phyloP scores from a whole-genome alignment of 441 rosid species.

The Pelargonium australe region DNA sequence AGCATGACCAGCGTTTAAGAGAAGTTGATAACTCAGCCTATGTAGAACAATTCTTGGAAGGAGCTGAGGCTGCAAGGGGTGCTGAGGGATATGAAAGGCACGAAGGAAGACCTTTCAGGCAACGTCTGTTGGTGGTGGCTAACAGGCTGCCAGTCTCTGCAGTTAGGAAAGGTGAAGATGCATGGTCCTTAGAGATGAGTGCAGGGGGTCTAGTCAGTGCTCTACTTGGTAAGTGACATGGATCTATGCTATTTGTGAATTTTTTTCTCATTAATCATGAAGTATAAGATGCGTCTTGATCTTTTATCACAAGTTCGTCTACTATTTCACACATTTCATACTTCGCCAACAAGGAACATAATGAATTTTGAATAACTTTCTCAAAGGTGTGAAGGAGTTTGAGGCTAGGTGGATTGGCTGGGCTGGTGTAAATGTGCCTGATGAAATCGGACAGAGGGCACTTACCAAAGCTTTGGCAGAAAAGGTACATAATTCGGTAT shows the following conservation, averaged over 20 bases:
- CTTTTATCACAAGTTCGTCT: background rate
- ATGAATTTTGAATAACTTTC: slow-evolving; percentile 31
- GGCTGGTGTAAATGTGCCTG: slow-evolving; percentile 99
- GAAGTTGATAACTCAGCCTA: slow-evolving; percentile 49
- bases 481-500: slow-evolving; percentile 42
- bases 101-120: slow-evolving; percentile 68
- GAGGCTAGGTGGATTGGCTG: slow-evolving; percentile 99
- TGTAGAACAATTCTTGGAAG: slow-evolving; percentile 65
- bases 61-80: slow-evolving; percentile 44
- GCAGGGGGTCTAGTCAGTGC: slow-evolving; percentile 97
- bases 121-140: slow-evolving; percentile 89
- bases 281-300: slow-evolving; percentile 35
- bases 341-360: slow-evolving; percentile 20
- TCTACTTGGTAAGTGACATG: slow-evolving; percentile 23
- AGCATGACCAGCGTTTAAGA: slow-evolving; percentile 41
- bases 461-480: slow-evolving; percentile 92
- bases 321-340: background rate
- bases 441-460: slow-evolving; percentile 89
- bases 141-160: slow-evolving; percentile 97
- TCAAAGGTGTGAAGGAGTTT: slow-evolving; percentile 85
- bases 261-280: background rate
- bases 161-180: slow-evolving; percentile 84
- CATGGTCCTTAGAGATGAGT: slow-evolving; percentile 94
- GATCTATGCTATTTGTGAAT: background rate
- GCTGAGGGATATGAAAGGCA: slow-evolving; percentile 51